A percentile compares a stretch with the other conserved stretches of the same genome.
These are phyloP conservation scores for Flaveria sonorensis DNA, from an alignment of 129 eudicot species.

Conservation along the genomic window DNA sequence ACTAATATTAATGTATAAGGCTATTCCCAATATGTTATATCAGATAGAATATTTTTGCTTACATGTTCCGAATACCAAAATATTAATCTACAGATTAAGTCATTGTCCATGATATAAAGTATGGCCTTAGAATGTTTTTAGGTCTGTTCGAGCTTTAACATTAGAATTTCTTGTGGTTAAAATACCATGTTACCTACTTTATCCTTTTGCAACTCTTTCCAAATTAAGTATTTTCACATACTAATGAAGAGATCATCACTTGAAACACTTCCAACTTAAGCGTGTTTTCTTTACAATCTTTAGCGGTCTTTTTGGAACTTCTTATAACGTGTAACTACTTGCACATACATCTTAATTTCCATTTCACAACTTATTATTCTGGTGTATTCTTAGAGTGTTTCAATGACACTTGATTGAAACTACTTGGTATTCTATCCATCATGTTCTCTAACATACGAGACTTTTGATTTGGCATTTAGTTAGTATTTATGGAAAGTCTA, in stretches of 20 bases:
- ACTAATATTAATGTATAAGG: background rate
- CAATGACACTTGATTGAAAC: too few relatives aligned
- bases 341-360: too few relatives aligned
- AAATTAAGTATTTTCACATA: background rate
- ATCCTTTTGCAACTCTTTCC: background rate
- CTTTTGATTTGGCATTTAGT: too few relatives aligned
- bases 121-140: background rate
- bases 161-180: background rate
- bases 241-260: background rate
- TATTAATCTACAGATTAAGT: background rate
- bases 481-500: too few relatives aligned
- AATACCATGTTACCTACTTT: background rate
- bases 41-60: background rate
- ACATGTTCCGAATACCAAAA: background rate
- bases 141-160: too few relatives aligned
- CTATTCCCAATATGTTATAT: background rate
- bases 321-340: too few relatives aligned
- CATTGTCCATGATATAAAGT: background rate
- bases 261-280: background rate
- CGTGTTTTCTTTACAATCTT: too few relatives aligned
- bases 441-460: too few relatives aligned
- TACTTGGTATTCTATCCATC: too few relatives aligned
- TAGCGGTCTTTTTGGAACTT: too few relatives aligned
- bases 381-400: too few relatives aligned
- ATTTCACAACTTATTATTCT: too few relatives aligned